phyloP scores from a whole-genome alignment of 306 rosid species.

The Prunus fruticosa region DNA sequence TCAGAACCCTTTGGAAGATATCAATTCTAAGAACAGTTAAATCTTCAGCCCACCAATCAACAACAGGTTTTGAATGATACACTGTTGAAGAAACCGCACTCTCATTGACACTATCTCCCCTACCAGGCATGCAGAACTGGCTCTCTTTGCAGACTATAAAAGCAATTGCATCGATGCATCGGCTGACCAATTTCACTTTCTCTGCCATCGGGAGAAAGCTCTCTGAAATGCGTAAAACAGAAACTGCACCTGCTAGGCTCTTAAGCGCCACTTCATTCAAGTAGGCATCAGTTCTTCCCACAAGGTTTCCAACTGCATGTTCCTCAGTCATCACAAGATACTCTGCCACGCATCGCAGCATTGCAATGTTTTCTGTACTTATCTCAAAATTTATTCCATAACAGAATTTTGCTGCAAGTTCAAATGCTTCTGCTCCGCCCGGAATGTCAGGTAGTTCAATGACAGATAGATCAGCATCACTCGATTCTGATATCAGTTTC shows the following conservation, averaged over 20 bases:
- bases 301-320: slow-evolving; percentile 68
- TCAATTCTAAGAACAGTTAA: slow-evolving; percentile 86
- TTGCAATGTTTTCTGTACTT: slow-evolving; percentile 65
- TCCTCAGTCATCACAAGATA: slow-evolving; percentile 97
- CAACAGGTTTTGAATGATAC: slow-evolving; percentile 50
- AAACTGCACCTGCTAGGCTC: slow-evolving; percentile 70
- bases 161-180: slow-evolving; percentile 85
- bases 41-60: slow-evolving; percentile 99
- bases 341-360: slow-evolving; percentile 82
- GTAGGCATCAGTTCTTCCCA: slow-evolving; percentile 72
- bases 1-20: slow-evolving; percentile 77
- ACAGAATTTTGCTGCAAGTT: slow-evolving; percentile 91
- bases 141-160: slow-evolving; percentile 73
- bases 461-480: slow-evolving; percentile 49
- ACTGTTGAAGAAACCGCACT: slow-evolving; percentile 38
- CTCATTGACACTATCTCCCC: slow-evolving; percentile 36
- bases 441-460: slow-evolving; percentile 67
- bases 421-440: slow-evolving; percentile 93
- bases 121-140: slow-evolving; percentile 48
- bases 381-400: slow-evolving; percentile 95
- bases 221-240: slow-evolving; percentile 63
- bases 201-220: slow-evolving; percentile 72
- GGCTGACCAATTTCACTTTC: slow-evolving; percentile 62
- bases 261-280: slow-evolving; percentile 78
- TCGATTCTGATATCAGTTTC: slow-evolving; percentile 77